These are phyloP conservation scores for Trypanosoma rangeli DNA, from an alignment of 208 protist species.

Conservation along the genomic window DNA sequence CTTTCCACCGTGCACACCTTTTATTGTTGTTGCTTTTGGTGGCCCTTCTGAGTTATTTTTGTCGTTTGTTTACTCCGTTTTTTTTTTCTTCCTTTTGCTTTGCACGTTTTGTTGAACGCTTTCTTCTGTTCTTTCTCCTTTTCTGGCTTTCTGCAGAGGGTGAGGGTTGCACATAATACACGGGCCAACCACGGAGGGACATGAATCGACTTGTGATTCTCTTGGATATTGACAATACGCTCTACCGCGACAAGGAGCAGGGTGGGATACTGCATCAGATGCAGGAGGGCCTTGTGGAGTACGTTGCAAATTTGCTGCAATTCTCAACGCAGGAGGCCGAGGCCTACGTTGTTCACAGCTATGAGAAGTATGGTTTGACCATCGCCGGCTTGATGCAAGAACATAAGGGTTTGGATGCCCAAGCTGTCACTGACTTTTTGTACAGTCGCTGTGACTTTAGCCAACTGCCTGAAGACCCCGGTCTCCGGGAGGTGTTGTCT, in stretches of 20 bases:
- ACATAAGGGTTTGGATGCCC: constrained; percentile 44
- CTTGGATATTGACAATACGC: constrained; percentile 81
- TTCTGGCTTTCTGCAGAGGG: not conserved
- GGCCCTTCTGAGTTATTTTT: constrained; percentile 2
- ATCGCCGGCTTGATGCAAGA: constrained; percentile 59
- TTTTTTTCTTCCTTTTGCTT: not conserved
- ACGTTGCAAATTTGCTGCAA: constrained; percentile 32
- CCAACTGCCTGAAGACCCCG: constrained; percentile 37
- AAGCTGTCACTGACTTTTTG: constrained; percentile 66
- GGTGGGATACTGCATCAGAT: constrained; percentile 55
- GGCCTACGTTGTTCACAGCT: constrained; percentile 32
- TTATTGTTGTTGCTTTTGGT: constrained; percentile 21
- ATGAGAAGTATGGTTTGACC: constrained; percentile 65
- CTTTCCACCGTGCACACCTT: not conserved
- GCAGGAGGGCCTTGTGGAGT: constrained; percentile 52
- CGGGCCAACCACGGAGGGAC: not conserved
- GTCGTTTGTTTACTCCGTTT: not conserved
- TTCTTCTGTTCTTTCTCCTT: not conserved
- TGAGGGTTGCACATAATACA: not conserved
- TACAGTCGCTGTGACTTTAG: constrained; percentile 59
- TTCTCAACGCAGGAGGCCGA: constrained; percentile 39
- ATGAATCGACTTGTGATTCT: constrained; percentile 43
- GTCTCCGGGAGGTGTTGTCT: constrained; percentile 52
- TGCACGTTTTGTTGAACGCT: not conserved
- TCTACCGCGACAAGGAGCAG: constrained; percentile 54